phyloP scores from a whole-genome alignment of 2,329 filamentous ascomycete genomes.

The Alternaria triticina region DNA sequence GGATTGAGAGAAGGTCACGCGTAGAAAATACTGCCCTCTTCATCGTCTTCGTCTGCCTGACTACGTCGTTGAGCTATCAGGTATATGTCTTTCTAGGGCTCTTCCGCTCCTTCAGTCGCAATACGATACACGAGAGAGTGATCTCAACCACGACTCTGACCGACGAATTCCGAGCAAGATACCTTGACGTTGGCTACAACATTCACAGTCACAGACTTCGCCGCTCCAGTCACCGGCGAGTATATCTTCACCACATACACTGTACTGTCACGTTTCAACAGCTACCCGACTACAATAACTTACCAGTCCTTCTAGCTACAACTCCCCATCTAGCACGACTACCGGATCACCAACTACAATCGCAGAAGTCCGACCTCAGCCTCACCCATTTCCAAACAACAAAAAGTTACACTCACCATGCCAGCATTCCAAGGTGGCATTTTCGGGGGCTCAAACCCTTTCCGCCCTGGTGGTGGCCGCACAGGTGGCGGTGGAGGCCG shows the following conservation, averaged over 20 bases:
- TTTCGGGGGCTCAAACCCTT: not conserved
- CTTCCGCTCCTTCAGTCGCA: not conserved
- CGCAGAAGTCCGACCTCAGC: not conserved
- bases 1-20: not conserved
- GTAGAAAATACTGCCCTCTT: not conserved
- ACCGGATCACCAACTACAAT: not conserved
- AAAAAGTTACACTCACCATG: not conserved
- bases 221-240: not conserved
- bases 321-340: not conserved
- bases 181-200: not conserved
- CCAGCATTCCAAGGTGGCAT: not conserved
- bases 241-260: not conserved
- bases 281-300: not conserved
- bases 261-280: not conserved
- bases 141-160: not conserved
- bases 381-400: not conserved
- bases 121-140: not conserved
- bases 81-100: not conserved
- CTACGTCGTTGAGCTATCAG: not conserved
- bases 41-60: not conserved
- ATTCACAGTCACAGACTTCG: not conserved
- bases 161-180: not conserved
- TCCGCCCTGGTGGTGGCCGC: not conserved
- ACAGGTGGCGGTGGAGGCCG: not conserved
- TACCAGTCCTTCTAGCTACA: not conserved